phyloP scores from a whole-genome alignment of 345 rosid species.

The Theobroma cacao region DNA sequence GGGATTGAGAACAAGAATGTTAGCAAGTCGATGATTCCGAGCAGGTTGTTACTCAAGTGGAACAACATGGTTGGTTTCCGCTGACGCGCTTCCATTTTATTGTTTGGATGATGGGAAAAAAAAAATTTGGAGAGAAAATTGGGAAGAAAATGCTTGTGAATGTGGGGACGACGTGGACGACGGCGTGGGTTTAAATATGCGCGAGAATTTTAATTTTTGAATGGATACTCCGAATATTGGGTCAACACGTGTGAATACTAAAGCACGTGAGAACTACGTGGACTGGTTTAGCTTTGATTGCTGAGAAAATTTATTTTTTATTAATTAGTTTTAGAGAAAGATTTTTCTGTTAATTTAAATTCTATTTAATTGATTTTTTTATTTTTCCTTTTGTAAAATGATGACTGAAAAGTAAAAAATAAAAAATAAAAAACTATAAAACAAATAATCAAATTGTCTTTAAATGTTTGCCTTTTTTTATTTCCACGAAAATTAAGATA shows the following conservation, averaged over 20 bases:
- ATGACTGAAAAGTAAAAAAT: no score
- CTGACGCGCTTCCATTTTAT: background rate
- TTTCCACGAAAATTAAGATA: no score
- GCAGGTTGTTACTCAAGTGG: constrained; percentile 51
- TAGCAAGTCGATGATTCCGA: constrained; percentile 61
- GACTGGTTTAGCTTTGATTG: background rate
- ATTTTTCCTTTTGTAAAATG: no score
- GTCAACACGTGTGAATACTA: background rate
- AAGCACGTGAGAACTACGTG: background rate
- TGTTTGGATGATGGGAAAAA: background rate
- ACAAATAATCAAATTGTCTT: no score
- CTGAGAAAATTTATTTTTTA: no score
- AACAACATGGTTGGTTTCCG: background rate
- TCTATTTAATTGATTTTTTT: no score
- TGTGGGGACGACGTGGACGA: background rate
- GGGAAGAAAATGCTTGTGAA: background rate
- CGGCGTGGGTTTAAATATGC: background rate
- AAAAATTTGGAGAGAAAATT: background rate
- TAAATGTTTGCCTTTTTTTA: no score
- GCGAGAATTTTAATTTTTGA: background rate
- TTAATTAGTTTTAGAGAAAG: no score
- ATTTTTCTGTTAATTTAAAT: no score
- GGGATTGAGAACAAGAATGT: constrained; percentile 67
- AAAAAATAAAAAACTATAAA: no score
- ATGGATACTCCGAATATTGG: background rate